Evolutionary conservation across 805 yeast genomes (phyloP).

Genomic region (Metschnikowia matae): DNA sequence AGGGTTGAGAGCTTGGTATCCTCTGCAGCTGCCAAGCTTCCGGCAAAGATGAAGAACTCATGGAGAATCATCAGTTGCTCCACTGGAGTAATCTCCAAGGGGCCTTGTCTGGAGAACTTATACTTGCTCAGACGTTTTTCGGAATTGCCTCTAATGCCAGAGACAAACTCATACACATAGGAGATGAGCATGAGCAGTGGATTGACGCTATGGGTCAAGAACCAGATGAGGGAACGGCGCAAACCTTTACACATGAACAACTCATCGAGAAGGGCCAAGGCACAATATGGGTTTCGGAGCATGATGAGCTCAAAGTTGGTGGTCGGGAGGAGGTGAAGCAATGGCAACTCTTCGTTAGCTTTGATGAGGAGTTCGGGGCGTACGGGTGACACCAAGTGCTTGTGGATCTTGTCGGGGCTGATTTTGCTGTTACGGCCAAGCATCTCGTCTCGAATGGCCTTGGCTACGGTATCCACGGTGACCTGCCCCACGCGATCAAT

Average conservation of each 20-base stretch:
- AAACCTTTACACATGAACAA: constrained; percentile 64
- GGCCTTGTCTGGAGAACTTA: constrained; percentile 55
- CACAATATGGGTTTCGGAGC: constrained; percentile 47
- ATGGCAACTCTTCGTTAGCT: constrained; percentile 24
- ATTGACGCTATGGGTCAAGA: constrained; percentile 54
- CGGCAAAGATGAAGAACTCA: constrained; percentile 58
- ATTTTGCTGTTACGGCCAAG: constrained; percentile 22
- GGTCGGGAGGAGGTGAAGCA: constrained; percentile 29
- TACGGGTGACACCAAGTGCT: constrained; percentile 38
- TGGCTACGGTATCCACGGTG: constrained; percentile 48
- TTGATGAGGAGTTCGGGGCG: constrained; percentile 21
- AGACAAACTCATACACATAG: constrained; percentile 58
- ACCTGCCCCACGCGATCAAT: constrained; percentile 32
- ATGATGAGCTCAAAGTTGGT: constrained; percentile 50
- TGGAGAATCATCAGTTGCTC: constrained; percentile 67
- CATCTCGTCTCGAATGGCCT: constrained; percentile 28
- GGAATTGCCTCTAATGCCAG: constrained; percentile 51
- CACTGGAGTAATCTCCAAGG: constrained; percentile 48
- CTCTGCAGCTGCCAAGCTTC: constrained; percentile 30
- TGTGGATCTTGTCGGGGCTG: constrained; percentile 51
- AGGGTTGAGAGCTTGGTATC: constrained; percentile 13
- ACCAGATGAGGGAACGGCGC: constrained; percentile 64
- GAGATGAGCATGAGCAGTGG: constrained; percentile 53
- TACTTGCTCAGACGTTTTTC: constrained; percentile 21
- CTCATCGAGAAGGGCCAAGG: constrained; percentile 61